phyloP scores from a whole-genome alignment of 2,329 filamentous ascomycete species.

The Arachnomyces sp. region DNA sequence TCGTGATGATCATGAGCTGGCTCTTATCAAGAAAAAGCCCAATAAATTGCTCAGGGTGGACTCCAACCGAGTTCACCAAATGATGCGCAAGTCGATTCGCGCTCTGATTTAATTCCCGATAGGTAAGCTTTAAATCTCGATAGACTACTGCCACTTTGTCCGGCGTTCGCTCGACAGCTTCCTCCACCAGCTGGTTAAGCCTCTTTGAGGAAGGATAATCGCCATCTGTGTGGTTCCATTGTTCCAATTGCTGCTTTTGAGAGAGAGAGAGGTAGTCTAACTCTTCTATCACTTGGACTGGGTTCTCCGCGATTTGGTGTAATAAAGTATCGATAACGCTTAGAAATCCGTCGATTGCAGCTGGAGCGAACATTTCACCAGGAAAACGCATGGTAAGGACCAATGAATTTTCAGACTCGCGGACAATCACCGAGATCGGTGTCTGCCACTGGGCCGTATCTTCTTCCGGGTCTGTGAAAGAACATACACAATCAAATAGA shows the following conservation, averaged over 20 bases:
- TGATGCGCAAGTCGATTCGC: background rate
- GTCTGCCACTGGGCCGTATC: too few relatives aligned
- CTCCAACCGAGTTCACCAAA: background rate
- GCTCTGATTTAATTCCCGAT: background rate
- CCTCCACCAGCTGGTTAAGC: background rate
- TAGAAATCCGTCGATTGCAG: too few relatives aligned
- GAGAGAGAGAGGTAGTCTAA: background rate
- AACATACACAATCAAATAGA: too few relatives aligned
- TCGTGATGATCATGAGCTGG: constrained; percentile 1
- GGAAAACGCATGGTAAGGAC: too few relatives aligned
- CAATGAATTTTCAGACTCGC: too few relatives aligned
- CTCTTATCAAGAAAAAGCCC: constrained; percentile 2
- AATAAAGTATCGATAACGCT: background rate
- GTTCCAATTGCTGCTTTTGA: constrained; percentile 2
- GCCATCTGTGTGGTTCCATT: constrained; percentile 1
- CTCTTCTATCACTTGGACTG: background rate
- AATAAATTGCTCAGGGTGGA: background rate
- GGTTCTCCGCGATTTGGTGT: background rate
- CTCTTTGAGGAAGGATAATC: constrained; percentile 1
- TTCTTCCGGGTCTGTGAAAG: too few relatives aligned
- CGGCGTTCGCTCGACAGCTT: background rate
- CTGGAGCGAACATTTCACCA: too few relatives aligned
- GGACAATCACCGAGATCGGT: too few relatives aligned
- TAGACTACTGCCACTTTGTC: background rate
- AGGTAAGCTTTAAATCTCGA: background rate